Evolutionary conservation across 768 basidiomycete genomes (phyloP).

Genomic region (Antrodiella citrinella): DNA sequence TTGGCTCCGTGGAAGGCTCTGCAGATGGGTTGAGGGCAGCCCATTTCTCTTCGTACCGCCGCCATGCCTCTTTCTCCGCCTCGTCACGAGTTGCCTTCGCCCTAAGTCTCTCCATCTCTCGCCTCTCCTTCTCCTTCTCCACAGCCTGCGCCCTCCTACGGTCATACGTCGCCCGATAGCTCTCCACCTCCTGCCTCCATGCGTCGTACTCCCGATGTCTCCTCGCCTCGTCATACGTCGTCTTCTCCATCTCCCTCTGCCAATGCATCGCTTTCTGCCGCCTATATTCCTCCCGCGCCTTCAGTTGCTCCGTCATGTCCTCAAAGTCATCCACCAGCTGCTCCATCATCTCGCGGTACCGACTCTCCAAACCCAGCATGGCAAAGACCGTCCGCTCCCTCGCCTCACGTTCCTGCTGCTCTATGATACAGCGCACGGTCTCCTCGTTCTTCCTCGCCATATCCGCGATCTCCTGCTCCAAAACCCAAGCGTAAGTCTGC

Average conservation of each 20-base stretch:
- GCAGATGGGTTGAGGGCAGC: conserved; percentile 30
- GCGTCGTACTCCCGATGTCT: conserved; percentile 16
- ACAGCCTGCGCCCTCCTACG: conserved; percentile 32
- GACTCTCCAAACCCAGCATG: conserved; percentile 20
- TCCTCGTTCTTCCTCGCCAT: conserved; percentile 37
- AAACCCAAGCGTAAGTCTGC: conserved; percentile 32
- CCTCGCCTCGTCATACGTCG: conserved; percentile 18
- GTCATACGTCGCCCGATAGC: conserved; percentile 24
- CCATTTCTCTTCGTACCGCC: conserved; percentile 61
- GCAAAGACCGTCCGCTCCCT: conserved; percentile 17
- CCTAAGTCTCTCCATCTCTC: conserved; percentile 23
- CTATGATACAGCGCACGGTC: conserved; percentile 58
- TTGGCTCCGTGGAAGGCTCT: conserved; percentile 30
- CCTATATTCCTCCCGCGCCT: conserved; percentile 42
- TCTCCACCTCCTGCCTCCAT: conserved; percentile 15
- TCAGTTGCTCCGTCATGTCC: conserved; percentile 23
- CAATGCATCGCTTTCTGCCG: conserved; percentile 26
- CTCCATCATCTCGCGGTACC: conserved; percentile 39
- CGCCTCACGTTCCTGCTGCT: conserved; percentile 38
- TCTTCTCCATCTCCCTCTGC: conserved; percentile 11
- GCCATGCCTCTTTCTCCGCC: conserved; percentile 48
- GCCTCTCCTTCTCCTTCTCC: conserved; percentile 31
- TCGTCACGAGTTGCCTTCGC: conserved; percentile 36
- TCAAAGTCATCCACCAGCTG: conserved; percentile 45
- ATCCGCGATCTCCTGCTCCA: conserved; percentile 42